Conservation (phyloP, 2,329 filamentous ascomycete genomes). For the Teratosphaeria viscida region DNA sequence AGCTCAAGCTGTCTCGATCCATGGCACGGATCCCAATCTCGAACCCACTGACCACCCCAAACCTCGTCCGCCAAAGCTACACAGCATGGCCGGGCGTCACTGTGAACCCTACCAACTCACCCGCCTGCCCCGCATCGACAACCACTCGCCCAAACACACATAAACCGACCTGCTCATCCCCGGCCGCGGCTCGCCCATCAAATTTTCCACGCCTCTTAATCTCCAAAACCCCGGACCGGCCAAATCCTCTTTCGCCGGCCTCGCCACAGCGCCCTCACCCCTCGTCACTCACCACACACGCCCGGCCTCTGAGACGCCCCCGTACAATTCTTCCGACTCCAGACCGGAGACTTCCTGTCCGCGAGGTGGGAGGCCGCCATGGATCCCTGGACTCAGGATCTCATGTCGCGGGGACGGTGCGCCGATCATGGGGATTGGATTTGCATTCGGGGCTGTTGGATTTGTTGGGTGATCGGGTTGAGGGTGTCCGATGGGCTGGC, state of each 20-base stretch:
- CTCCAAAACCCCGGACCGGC: slow-evolving; percentile 20
- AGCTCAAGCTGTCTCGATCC: not conserved
- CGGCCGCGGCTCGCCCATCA: slow-evolving; percentile 34
- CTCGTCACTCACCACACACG: slow-evolving; percentile 7
- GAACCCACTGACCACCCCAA: not conserved
- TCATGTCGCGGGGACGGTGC: slow-evolving; percentile 34
- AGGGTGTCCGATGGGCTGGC: slow-evolving; percentile 22
- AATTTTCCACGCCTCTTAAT: slow-evolving; percentile 24
- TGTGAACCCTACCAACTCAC: not conserved
- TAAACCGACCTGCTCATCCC: slow-evolving; percentile 35
- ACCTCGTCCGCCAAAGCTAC: not conserved
- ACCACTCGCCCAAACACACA: not conserved
- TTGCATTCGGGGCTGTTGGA: slow-evolving; percentile 29
- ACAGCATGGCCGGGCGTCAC: not conserved
- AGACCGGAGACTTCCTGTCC: slow-evolving; percentile 34
- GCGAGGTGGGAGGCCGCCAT: slow-evolving; percentile 43
- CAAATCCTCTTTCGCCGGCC: slow-evolving; percentile 34
- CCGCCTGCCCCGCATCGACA: not conserved
- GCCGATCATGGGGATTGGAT: slow-evolving; percentile 38
- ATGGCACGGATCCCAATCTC: not conserved
- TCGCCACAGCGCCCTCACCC: slow-evolving; percentile 7
- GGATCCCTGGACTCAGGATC: slow-evolving; percentile 39
- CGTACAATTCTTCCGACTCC: slow-evolving; percentile 28
- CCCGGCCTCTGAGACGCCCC: slow-evolving; percentile 45
- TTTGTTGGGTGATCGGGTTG: slow-evolving; percentile 23